phyloP scores from a whole-genome alignment of 2,329 filamentous ascomycete species.

The Tolypocladium cylindrosporum region DNA sequence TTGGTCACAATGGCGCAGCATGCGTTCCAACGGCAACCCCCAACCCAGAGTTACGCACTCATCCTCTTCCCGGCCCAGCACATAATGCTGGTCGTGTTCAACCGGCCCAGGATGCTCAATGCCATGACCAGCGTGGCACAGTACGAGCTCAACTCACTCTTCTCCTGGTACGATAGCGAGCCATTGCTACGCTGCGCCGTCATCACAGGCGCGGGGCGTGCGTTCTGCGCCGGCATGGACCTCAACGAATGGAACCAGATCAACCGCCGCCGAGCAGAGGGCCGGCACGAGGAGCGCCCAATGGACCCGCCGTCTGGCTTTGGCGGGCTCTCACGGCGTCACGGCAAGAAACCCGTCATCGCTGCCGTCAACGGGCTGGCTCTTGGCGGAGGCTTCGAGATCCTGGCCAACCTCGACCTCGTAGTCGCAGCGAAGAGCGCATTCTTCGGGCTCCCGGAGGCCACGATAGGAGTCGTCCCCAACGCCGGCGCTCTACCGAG shows the following conservation, averaged over 20 bases:
- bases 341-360: conserved; percentile 62
- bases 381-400: conserved; percentile 66
- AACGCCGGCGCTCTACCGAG: conserved; percentile 60
- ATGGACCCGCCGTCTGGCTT: conserved; percentile 33
- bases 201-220: conserved; percentile 50
- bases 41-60: conserved; percentile 23
- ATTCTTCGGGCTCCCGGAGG: conserved; percentile 59
- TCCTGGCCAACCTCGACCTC: conserved; percentile 61
- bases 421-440: conserved; percentile 48
- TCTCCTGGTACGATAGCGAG: conserved; percentile 53
- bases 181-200: conserved; percentile 50
- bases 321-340: conserved; percentile 53
- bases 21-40: background rate
- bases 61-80: conserved; percentile 42
- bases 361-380: conserved; percentile 66
- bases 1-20: background rate
- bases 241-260: conserved; percentile 29
- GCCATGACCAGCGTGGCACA: conserved; percentile 40
- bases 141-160: conserved; percentile 36
- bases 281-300: conserved; percentile 32
- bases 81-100: conserved; percentile 49
- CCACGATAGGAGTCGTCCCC: conserved; percentile 58
- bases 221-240: conserved; percentile 60
- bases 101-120: conserved; percentile 49
- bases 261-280: background rate